Conservation (phyloP, 2,329 filamentous ascomycete genomes). For the Chaetomium strumarium region DNA sequence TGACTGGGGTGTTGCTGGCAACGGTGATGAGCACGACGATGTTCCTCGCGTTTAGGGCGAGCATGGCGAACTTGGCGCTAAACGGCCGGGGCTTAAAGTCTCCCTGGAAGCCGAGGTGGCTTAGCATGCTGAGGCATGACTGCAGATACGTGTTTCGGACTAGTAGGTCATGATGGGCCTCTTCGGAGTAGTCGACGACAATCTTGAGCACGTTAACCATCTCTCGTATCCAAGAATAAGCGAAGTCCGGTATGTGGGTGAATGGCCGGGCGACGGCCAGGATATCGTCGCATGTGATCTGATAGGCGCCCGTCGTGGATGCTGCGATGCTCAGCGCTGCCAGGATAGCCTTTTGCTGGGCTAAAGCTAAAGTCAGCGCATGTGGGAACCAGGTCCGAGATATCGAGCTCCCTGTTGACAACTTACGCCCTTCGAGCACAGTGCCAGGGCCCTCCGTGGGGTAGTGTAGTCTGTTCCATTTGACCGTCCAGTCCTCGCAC, state of each 20-base stretch:
- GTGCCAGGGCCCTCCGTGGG: constrained; percentile 43
- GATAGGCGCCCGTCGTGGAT: constrained; percentile 40
- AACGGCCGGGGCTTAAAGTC: constrained; percentile 57
- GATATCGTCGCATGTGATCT: constrained; percentile 62
- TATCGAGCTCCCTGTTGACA: neutral
- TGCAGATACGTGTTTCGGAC: constrained; percentile 69
- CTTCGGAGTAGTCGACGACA: constrained; percentile 75
- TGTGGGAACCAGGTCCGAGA: neutral
- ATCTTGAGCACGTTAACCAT: constrained; percentile 65
- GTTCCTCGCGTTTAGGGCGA: constrained; percentile 69
- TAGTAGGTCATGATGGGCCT: constrained; percentile 64
- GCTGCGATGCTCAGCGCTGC: constrained; percentile 54
- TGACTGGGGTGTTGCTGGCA: constrained; percentile 50
- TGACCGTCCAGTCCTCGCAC: constrained; percentile 51
- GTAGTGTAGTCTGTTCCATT: constrained; percentile 53
- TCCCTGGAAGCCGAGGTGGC: constrained; percentile 67
- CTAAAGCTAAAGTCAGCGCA: constrained; percentile 30
- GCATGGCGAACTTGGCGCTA: constrained; percentile 67
- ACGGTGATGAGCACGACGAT: constrained; percentile 61
- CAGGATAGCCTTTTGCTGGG: constrained; percentile 51
- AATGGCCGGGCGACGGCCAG: constrained; percentile 59
- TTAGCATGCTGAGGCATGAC: constrained; percentile 70
- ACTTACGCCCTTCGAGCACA: constrained; percentile 44
- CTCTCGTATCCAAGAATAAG: constrained; percentile 58
- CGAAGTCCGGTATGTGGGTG: constrained; percentile 45